A percentile compares a stretch with the other conserved stretches of the same genome.
Evolutionary conservation across 2,329 filamentous ascomycete species (phyloP).

Genomic region (Periconia digitata): DNA sequence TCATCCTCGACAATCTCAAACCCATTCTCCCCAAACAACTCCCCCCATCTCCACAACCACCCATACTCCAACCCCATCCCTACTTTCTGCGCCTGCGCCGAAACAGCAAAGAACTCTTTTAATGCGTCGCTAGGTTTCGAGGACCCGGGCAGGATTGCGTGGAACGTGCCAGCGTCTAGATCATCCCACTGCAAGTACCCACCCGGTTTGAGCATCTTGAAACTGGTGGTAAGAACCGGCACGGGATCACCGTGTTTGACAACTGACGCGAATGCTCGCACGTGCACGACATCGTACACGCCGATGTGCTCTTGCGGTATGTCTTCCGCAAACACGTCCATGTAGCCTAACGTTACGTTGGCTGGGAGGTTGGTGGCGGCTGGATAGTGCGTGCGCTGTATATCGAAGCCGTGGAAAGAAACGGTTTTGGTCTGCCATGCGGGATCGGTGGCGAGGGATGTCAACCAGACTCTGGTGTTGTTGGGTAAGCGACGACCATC

Average conservation of each 20-base stretch:
- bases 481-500: too few relatives aligned
- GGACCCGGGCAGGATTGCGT: conserved; percentile 5
- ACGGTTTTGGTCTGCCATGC: neutral
- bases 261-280: conserved; percentile 4
- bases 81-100: conserved; percentile 1
- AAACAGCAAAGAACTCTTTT: conserved; percentile 2
- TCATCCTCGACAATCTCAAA: conserved; percentile 5
- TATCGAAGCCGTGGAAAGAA: conserved; percentile 6
- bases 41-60: conserved; percentile 4
- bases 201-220: conserved; percentile 9
- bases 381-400: conserved; percentile 6
- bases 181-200: conserved; percentile 8
- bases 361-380: conserved; percentile 2
- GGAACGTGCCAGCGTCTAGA: conserved; percentile 3
- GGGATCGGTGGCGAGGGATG: conserved; percentile 3
- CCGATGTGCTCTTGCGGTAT: conserved; percentile 1
- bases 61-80: conserved; percentile 8
- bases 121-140: neutral
- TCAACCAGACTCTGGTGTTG: conserved; percentile 4
- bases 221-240: neutral
- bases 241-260: conserved; percentile 2
- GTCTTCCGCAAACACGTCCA: conserved; percentile 6
- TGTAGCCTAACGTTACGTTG: conserved; percentile 2
- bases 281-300: conserved; percentile 6
- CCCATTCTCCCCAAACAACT: conserved; percentile 5